Conservation (phyloP, 768 basidiomycete genomes). For the Lactarius vividus region DNA sequence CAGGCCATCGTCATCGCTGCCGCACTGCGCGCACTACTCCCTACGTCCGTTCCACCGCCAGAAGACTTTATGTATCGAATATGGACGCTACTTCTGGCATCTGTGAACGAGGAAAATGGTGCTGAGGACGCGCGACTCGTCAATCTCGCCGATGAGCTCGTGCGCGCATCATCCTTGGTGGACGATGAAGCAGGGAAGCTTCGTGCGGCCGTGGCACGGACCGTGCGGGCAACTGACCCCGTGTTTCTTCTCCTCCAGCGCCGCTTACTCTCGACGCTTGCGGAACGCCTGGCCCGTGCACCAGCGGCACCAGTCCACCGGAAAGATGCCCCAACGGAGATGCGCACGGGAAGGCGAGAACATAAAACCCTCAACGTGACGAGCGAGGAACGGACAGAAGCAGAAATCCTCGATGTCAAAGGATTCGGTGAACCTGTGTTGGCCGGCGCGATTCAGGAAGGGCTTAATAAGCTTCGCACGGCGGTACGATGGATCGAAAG, state of each 20-base stretch:
- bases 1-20: slow-evolving; percentile 70
- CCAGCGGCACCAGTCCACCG: slow-evolving; percentile 5
- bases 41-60: slow-evolving; percentile 28
- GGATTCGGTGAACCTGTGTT: slow-evolving; percentile 69
- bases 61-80: slow-evolving; percentile 54
- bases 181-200: slow-evolving; percentile 50
- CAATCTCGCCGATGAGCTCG: slow-evolving; percentile 72
- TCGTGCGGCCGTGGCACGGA: slow-evolving; percentile 61
- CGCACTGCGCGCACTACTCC: slow-evolving; percentile 54
- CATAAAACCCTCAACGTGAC: slow-evolving; percentile 5
- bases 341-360: slow-evolving; percentile 21
- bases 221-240: slow-evolving; percentile 58
- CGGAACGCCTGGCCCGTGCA: slow-evolving; percentile 31
- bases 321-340: slow-evolving; percentile 13
- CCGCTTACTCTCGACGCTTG: slow-evolving; percentile 48
- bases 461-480: slow-evolving; percentile 39
- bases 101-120: slow-evolving; percentile 45
- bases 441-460: slow-evolving; percentile 42
- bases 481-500: slow-evolving; percentile 53
- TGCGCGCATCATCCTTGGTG: slow-evolving; percentile 47
- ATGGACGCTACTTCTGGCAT: slow-evolving; percentile 61
- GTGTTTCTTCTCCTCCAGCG: slow-evolving; percentile 63
- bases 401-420: slow-evolving; percentile 40
- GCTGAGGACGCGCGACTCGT: slow-evolving; percentile 51
- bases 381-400: slow-evolving; percentile 8